phyloP scores from a whole-genome alignment of 257 asterid species.

The Ilex asprella region DNA sequence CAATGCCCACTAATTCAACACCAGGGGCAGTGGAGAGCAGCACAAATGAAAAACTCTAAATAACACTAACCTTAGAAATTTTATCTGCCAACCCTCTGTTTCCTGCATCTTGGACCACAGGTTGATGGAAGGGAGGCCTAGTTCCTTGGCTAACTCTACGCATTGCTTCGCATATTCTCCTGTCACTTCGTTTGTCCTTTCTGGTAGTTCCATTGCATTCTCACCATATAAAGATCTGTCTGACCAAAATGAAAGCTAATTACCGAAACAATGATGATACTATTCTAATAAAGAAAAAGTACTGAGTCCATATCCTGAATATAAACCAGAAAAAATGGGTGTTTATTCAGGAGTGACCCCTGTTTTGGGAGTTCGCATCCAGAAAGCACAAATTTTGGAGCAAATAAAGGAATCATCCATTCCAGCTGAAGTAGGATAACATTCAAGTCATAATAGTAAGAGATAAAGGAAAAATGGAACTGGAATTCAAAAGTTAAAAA shows the following conservation, averaged over 20 bases:
- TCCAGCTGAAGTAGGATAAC: no score
- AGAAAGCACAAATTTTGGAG: no score
- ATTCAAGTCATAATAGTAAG: no score
- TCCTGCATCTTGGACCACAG: slow-evolving; percentile 96
- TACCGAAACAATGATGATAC: not conserved
- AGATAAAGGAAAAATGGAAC: no score
- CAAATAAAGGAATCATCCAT: no score
- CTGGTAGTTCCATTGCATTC: slow-evolving; percentile 59
- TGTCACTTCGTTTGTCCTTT: slow-evolving; percentile 63
- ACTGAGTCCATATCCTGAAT: no score
- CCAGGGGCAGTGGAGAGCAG: not conserved
- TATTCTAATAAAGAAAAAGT: not conserved
- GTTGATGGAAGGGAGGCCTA: slow-evolving; percentile 64
- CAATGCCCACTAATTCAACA: not conserved
- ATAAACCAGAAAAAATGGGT: no score
- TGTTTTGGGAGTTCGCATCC: no score
- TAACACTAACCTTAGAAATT: slow-evolving; percentile 35
- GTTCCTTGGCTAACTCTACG: slow-evolving; percentile 58
- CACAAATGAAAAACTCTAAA: not conserved
- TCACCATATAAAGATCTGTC: slow-evolving; percentile 68
- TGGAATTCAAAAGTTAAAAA: no score
- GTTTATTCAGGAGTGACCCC: no score
- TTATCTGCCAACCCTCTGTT: slow-evolving; percentile 68
- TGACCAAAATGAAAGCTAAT: slow-evolving; percentile 1
- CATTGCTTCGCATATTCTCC: slow-evolving; percentile 70